These are phyloP conservation scores for Solanum paucissectum DNA, from an alignment of 257 asterid genomes.

Conservation along the genomic window DNA sequence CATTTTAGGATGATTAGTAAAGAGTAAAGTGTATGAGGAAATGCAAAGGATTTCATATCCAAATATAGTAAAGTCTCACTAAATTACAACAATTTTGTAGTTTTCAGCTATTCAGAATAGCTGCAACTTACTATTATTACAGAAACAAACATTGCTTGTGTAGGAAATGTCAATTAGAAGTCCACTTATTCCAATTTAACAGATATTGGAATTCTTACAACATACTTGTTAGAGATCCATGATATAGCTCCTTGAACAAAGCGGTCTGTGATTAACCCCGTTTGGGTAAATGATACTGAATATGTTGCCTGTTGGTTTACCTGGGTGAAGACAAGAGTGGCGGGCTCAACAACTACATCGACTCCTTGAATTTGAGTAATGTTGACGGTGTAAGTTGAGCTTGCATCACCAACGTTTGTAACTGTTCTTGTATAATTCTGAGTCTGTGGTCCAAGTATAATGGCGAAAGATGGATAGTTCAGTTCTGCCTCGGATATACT, in stretches of 20 bases:
- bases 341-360: constrained; percentile 12
- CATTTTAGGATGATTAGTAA: no score
- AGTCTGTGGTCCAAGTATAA: constrained; percentile 9
- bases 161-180: neutral
- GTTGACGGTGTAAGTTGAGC: constrained; percentile 8
- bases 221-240: constrained; percentile 23
- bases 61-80: neutral
- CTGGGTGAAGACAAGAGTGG: constrained; percentile 10
- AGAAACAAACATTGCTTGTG: neutral
- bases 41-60: neutral
- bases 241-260: constrained; percentile 23
- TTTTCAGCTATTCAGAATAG: neutral
- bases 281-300: constrained; percentile 11
- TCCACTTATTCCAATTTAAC: neutral
- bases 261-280: neutral
- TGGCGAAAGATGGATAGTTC: constrained; percentile 30
- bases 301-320: constrained; percentile 20
- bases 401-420: constrained; percentile 30
- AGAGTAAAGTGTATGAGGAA: neutral
- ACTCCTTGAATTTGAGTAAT: constrained; percentile 18
- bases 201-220: constrained; percentile 19
- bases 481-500: constrained; percentile 23
- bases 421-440: constrained; percentile 22
- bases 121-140: neutral
- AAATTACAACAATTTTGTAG: neutral